Conservation (phyloP, 164 flowering plant species). For the Houttuynia cordata region DNA sequence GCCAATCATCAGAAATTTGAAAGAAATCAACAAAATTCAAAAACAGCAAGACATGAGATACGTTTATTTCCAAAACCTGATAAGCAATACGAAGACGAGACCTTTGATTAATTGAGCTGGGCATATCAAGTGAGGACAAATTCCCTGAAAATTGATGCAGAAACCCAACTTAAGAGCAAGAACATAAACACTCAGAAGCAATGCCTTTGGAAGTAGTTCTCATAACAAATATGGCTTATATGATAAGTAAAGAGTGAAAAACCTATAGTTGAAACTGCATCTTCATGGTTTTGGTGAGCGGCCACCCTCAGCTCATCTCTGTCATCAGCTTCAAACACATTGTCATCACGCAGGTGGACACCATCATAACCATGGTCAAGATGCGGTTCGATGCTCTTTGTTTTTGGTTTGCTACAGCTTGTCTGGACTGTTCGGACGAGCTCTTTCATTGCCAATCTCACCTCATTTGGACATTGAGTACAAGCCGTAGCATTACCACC, state of each 20-base stretch:
- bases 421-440: neutral
- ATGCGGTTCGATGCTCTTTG: neutral
- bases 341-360: neutral
- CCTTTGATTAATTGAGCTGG: constrained; percentile 1
- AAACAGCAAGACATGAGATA: too few relatives aligned
- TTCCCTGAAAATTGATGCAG: neutral
- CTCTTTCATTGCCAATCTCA: neutral
- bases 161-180: neutral
- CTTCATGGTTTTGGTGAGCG: neutral
- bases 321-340: neutral
- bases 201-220: neutral
- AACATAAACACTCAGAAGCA: neutral
- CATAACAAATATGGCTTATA: neutral
- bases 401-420: neutral
- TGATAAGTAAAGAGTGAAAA: too few relatives aligned
- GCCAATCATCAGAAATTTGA: neutral
- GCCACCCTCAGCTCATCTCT: neutral
- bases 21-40: too few relatives aligned
- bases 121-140: neutral
- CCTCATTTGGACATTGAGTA: neutral
- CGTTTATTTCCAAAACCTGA: constrained; percentile 3
- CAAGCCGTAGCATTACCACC: neutral
- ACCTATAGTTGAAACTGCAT: neutral
- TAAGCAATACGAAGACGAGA: constrained; percentile 9
- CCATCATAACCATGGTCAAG: neutral